Conservation (phyloP, 306 rosid species). For the Mimosa pudica region DNA sequence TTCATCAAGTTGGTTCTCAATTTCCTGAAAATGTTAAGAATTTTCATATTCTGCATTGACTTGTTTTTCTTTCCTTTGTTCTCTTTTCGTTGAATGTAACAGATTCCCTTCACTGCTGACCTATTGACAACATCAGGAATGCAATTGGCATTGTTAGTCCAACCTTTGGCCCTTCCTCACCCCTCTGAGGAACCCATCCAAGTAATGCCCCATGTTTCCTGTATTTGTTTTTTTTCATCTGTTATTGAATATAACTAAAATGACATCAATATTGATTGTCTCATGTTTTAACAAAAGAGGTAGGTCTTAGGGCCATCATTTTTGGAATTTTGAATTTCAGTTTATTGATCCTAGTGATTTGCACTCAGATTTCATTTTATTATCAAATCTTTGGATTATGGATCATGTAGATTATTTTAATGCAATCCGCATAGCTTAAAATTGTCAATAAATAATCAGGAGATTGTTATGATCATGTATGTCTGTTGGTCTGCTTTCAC, state of each 20-base stretch:
- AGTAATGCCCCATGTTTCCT: constrained; percentile 46
- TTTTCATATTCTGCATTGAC: constrained; percentile 32
- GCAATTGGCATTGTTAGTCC: constrained; percentile 95
- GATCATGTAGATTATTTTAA: too few species aligned
- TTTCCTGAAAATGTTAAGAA: constrained; percentile 23
- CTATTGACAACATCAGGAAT: constrained; percentile 92
- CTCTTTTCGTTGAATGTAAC: constrained; percentile 38
- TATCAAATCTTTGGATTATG: too few species aligned
- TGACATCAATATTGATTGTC: neutral
- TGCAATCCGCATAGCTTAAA: neutral
- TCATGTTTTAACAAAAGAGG: neutral
- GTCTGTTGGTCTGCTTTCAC: constrained; percentile 30
- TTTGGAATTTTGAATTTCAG: neutral
- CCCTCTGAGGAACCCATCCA: constrained; percentile 95
- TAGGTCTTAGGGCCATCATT: neutral
- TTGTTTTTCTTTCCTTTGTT: constrained; percentile 30
- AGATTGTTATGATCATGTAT: constrained; percentile 18
- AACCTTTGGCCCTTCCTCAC: constrained; percentile 97
- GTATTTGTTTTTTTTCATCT: constrained; percentile 32
- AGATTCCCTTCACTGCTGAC: constrained; percentile 93
- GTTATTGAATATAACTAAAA: constrained; percentile 25
- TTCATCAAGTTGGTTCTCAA: constrained; percentile 24
- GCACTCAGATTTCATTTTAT: neutral
- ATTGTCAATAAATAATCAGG: constrained; percentile 8
- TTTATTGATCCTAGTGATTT: neutral